A percentile compares a stretch with the other conserved stretches of the same genome.
Conservation (phyloP, 257 asterid species). For the Nyctanthes arbortristis region DNA sequence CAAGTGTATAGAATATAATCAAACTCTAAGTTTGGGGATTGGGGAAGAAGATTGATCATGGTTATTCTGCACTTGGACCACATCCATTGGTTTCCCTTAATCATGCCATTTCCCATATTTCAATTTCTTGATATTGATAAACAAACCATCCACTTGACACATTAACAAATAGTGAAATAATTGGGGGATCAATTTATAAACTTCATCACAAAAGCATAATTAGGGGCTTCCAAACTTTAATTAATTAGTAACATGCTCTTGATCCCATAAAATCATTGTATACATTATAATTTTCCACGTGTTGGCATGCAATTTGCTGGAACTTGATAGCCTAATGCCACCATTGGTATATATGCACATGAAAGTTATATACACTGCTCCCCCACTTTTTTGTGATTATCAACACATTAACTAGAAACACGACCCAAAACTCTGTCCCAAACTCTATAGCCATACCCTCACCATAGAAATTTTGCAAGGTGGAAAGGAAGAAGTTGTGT, state of each 20-base stretch:
- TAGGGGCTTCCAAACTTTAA: conserved; percentile 23
- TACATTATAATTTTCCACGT: conserved; percentile 46
- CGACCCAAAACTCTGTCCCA: conserved; percentile 1
- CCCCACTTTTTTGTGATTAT: conserved; percentile 35
- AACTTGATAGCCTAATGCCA: conserved; percentile 28
- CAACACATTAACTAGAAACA: conserved; percentile 24
- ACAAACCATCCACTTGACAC: conserved; percentile 45
- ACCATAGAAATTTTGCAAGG: background rate
- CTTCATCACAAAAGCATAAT: conserved; percentile 18
- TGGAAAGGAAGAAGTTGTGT: background rate
- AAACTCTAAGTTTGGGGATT: conserved; percentile 29
- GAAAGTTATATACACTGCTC: conserved; percentile 33
- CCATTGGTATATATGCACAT: conserved; percentile 39
- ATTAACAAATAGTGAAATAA: conserved; percentile 28
- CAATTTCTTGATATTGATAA: conserved; percentile 11
- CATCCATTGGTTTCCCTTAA: conserved; percentile 66
- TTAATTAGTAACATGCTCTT: conserved; percentile 69
- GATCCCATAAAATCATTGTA: conserved; percentile 61
- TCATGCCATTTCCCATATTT: conserved; percentile 62
- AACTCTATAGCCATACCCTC: background rate
- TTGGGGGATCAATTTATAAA: conserved; percentile 27
- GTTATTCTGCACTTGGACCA: conserved; percentile 60
- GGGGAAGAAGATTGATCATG: conserved; percentile 38
- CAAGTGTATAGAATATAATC: background rate
- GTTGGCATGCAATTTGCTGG: conserved; percentile 29